Conservation (phyloP, 805 yeast genomes). For the Candida stauntonica region DNA sequence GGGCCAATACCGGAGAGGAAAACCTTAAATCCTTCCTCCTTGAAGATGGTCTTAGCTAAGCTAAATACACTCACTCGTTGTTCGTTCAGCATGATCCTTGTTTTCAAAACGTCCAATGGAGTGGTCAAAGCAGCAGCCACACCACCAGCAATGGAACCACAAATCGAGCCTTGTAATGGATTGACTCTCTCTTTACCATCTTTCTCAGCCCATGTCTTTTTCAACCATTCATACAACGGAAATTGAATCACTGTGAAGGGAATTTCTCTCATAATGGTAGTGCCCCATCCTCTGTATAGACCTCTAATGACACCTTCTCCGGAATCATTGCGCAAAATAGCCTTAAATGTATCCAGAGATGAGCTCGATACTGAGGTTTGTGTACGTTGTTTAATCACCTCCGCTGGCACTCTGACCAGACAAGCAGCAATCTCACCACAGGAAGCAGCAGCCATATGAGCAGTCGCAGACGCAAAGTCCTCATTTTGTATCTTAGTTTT, state of each 20-base stretch:
- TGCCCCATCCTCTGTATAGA: conserved; percentile 87
- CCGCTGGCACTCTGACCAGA: conserved; percentile 92
- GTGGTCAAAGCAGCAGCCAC: conserved; percentile 79
- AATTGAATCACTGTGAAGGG: conserved; percentile 96
- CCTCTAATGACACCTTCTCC: conserved; percentile 80
- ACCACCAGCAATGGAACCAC: conserved; percentile 82
- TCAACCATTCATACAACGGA: conserved; percentile 85
- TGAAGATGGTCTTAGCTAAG: conserved; percentile 49
- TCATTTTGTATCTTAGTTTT: conserved; percentile 27
- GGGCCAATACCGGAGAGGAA: conserved; percentile 90
- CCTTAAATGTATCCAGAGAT: conserved; percentile 64
- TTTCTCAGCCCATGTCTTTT: conserved; percentile 47
- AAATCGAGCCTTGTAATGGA: conserved; percentile 74
- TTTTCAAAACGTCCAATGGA: conserved; percentile 74
- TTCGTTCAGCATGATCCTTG: conserved; percentile 76
- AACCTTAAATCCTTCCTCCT: conserved; percentile 69
- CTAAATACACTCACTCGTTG: conserved; percentile 40
- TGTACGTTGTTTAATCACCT: conserved; percentile 91
- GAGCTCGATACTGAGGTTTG: conserved; percentile 67
- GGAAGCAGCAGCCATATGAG: conserved; percentile 87
- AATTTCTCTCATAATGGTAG: conserved; percentile 91
- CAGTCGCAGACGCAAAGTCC: conserved; percentile 32
- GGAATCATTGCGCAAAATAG: conserved; percentile 54
- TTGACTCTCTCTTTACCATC: conserved; percentile 39
- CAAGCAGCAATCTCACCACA: conserved; percentile 93